Base-by-base conservation (phyloP, 176 grass and related monocot species). In the Musa beccarii region DNA sequence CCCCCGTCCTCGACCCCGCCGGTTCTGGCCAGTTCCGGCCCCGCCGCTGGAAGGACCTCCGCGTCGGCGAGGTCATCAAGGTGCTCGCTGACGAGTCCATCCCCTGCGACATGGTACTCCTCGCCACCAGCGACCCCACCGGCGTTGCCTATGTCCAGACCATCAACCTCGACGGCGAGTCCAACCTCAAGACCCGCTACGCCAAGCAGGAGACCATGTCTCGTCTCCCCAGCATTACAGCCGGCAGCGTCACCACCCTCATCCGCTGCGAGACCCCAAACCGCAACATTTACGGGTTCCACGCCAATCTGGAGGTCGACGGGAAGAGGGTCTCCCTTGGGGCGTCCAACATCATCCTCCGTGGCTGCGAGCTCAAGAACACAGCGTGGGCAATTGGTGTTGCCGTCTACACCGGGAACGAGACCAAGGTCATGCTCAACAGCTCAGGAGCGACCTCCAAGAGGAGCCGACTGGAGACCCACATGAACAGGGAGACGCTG, bases 381-480 rank as follows among this genome's bases (percentile, higher is more conserved):
- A 92, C 92, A 11, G 52, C 78, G 13, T 96, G 89, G 92, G 73
- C 85, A 0, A 67, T 96, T n/a, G 92, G 92, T n/a, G 85, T 96
- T 28, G 89, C 87, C 61, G 89, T 96, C 10, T 96, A 96, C 77
- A 80, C 85, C 19, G 92, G 92, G 62, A 92, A 74, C 50, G 92
- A 96, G 25, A 96, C 92, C 20, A 96, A 96, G 78, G 92, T 92
- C 76, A 96, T 96, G 92, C 89, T 92, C 20, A 92, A 96, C 75
- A 92, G 74, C 75, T 87, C 92, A 3, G 89, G 84, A 29, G 85
- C 87, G 0, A 86, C 89, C 20, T 92, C 89, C 0, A 96, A 96
- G 72, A 68, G 92, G 68, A 92, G 89, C 51, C 85, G 83, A 23
- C 78, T 92, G 74, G 92, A 92, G 80, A 85, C 78, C 1, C 92